Percentiles rank a stretch among this genome's conserved stretches.
These are phyloP conservation scores for Ajuga chamaepitys DNA, from an alignment of 257 asterid genomes.

Conservation along the genomic window DNA sequence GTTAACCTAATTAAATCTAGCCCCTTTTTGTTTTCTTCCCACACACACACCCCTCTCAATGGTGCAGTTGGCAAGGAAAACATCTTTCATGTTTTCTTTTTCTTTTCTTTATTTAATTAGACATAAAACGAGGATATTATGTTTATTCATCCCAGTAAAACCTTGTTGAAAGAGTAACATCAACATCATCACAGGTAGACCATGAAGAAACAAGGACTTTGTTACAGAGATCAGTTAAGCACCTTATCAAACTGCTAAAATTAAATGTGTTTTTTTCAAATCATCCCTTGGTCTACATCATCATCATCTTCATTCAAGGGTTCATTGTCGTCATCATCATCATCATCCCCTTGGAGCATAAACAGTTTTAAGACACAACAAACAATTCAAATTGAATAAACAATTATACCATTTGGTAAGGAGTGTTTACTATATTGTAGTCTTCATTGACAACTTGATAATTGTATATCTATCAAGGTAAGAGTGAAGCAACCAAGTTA, in stretches of 20 bases:
- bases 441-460: conserved; percentile 91
- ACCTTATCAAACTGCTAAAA: conserved; percentile 97
- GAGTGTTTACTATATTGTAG: conserved; percentile 80
- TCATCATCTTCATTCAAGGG: conserved; percentile 93
- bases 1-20: too few relatives aligned
- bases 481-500: conserved; percentile 19
- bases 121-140: too few relatives aligned
- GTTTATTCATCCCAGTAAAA: too few relatives aligned
- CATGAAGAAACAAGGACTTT: neutral
- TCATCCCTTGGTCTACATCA: conserved; percentile 88
- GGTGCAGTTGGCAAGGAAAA: too few relatives aligned
- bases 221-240: neutral
- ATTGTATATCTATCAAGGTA: conserved; percentile 57
- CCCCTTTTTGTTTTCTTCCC: too few relatives aligned
- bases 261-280: conserved; percentile 71
- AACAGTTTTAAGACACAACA: neutral
- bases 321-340: conserved; percentile 85
- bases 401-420: conserved; percentile 66
- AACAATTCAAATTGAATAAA: neutral
- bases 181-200: neutral
- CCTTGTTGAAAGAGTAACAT: too few relatives aligned
- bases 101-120: too few relatives aligned
- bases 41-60: too few relatives aligned
- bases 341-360: neutral
- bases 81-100: too few relatives aligned